These are phyloP conservation scores for Aphanomyces invadans DNA, from an alignment of 352 stramenopile genomes.

Conservation along the genomic window DNA sequence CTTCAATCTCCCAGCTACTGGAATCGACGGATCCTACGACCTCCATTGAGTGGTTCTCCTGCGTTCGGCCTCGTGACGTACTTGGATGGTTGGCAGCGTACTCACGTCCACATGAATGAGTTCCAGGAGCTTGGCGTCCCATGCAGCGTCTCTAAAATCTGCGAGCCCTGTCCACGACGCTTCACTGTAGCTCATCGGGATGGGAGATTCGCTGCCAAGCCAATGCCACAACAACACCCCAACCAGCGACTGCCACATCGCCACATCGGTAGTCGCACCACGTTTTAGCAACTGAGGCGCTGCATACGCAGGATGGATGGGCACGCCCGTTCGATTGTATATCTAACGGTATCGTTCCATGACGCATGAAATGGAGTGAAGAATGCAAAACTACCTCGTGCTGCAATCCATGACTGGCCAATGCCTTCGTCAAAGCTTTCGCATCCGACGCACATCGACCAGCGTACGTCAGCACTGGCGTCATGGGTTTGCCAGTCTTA, in stretches of 20 bases:
- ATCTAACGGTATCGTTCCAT: constrained; percentile 9
- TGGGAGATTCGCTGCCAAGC: constrained; percentile 34
- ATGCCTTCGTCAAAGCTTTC: constrained; percentile 39
- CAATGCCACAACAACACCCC: constrained; percentile 84
- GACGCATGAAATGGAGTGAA: background rate
- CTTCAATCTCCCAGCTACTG: constrained; percentile 43
- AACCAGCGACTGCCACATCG: constrained; percentile 87
- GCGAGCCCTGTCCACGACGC: constrained; percentile 92
- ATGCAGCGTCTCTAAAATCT: constrained; percentile 79
- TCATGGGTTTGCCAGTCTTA: constrained; percentile 47
- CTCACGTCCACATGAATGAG: constrained; percentile 56
- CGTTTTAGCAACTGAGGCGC: constrained; percentile 81
- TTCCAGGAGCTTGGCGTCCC: constrained; percentile 73
- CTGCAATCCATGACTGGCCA: constrained; percentile 34
- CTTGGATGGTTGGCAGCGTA: constrained; percentile 49
- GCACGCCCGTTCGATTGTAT: constrained; percentile 57
- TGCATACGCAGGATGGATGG: constrained; percentile 86
- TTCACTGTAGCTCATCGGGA: constrained; percentile 90
- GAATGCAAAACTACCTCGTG: constrained; percentile 33
- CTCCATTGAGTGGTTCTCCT: background rate
- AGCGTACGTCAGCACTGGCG: constrained; percentile 75
- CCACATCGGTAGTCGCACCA: constrained; percentile 39
- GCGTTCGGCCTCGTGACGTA: no score
- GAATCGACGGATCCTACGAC: constrained; percentile 48
- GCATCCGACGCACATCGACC: constrained; percentile 44